Percentiles rank a stretch among this genome's conserved stretches.
phyloP scores from a whole-genome alignment of 2,329 filamentous ascomycete genomes.

The Colletotrichum echinochloae region DNA sequence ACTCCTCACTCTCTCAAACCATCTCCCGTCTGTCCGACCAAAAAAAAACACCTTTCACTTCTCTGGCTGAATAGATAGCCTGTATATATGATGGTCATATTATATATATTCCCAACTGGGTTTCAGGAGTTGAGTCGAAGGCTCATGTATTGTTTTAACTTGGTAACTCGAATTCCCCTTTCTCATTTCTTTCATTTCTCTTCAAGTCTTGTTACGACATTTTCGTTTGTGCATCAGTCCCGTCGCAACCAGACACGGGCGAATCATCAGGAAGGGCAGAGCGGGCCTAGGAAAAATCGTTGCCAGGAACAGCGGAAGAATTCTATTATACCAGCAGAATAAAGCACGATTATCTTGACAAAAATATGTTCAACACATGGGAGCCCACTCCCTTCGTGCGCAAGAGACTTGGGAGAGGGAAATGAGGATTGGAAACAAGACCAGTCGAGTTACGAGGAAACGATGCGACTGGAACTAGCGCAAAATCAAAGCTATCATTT shows the following conservation, averaged over 20 bases:
- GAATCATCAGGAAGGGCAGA: background rate
- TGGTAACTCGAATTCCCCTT: conserved; percentile 27
- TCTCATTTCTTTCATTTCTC: conserved; percentile 5
- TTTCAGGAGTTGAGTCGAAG: conserved; percentile 39
- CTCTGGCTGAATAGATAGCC: conserved; percentile 43
- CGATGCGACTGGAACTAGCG: conserved; percentile 21
- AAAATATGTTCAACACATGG: conserved; percentile 27
- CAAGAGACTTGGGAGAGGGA: background rate
- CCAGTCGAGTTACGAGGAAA: background rate
- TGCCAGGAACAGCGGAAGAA: conserved; percentile 14
- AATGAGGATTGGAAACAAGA: background rate
- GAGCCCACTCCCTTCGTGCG: background rate
- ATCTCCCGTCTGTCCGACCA: conserved; percentile 25
- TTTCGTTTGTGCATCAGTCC: conserved; percentile 25
- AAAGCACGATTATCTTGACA: conserved; percentile 30
- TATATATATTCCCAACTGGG: conserved; percentile 45
- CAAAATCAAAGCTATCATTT: conserved; percentile 21
- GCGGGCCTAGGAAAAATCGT: conserved; percentile 13
- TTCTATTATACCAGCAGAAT: conserved; percentile 38
- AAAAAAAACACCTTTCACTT: conserved; percentile 27
- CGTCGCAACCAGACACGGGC: background rate
- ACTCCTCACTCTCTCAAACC: conserved; percentile 34
- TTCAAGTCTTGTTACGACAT: conserved; percentile 6
- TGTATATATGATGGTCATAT: conserved; percentile 45
- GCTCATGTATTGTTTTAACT: conserved; percentile 40